Evolutionary conservation across 2,329 filamentous ascomycete genomes (phyloP).

Genomic region (Trichocomaceae sp.): DNA sequence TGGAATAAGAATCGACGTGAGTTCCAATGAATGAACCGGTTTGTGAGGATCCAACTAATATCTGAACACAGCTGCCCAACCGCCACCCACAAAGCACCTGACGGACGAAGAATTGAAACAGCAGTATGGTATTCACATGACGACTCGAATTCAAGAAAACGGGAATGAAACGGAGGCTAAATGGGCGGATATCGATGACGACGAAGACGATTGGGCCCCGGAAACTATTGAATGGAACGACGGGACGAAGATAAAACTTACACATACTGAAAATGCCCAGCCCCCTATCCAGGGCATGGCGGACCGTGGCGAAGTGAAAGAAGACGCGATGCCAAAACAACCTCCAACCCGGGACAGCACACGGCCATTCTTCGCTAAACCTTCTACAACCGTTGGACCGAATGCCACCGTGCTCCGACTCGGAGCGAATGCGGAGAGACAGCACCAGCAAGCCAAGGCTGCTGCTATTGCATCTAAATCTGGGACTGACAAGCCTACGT

Average conservation of each 20-base stretch:
- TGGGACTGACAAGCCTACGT: slow-evolving; percentile 47
- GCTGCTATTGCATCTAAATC: slow-evolving; percentile 41
- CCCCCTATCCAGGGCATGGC: slow-evolving; percentile 17
- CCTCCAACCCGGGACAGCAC: slow-evolving; percentile 21
- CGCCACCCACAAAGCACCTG: slow-evolving; percentile 56
- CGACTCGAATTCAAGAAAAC: slow-evolving; percentile 58
- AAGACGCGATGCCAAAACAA: slow-evolving; percentile 18
- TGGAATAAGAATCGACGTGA: slow-evolving; percentile 63
- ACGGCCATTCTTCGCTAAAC: slow-evolving; percentile 28
- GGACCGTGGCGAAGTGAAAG: slow-evolving; percentile 17
- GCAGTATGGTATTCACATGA: slow-evolving; percentile 62
- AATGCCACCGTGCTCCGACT: slow-evolving; percentile 46
- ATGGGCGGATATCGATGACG: slow-evolving; percentile 64
- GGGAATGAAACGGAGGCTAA: slow-evolving; percentile 57
- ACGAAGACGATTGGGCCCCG: slow-evolving; percentile 62
- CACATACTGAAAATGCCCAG: slow-evolving; percentile 34
- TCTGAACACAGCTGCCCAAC: slow-evolving; percentile 38
- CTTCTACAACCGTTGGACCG: slow-evolving; percentile 41
- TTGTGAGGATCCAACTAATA: slow-evolving; percentile 17
- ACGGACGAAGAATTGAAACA: slow-evolving; percentile 64
- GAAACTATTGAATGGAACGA: slow-evolving; percentile 65
- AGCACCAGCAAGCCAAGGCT: slow-evolving; percentile 34
- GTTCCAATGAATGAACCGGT: slow-evolving; percentile 17
- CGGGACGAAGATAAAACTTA: slow-evolving; percentile 58
- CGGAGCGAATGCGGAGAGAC: slow-evolving; percentile 40